A percentile compares a stretch with the other conserved stretches of the same genome.
Evolutionary conservation across 441 rosid species (phyloP).

Genomic region (Gossypium trilobum): DNA sequence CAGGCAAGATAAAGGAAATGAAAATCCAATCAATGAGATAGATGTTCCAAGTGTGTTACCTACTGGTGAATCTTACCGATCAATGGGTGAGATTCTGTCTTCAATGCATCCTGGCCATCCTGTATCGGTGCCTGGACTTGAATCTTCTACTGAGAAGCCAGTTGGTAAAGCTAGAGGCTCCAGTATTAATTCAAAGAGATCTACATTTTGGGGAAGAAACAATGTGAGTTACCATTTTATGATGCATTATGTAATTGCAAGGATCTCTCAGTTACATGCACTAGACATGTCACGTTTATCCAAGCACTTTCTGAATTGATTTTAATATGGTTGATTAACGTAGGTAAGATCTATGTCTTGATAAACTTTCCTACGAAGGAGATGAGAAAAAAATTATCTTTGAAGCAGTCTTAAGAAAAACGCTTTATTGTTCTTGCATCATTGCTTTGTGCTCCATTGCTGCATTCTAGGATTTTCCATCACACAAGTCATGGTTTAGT

Average conservation of each 20-base stretch:
- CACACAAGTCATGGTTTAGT: background rate
- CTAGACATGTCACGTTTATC: background rate
- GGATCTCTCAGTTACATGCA: constrained; percentile 7
- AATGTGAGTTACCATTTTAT: constrained; percentile 42
- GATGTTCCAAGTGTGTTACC: constrained; percentile 38
- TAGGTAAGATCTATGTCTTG: background rate
- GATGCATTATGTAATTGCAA: constrained; percentile 15
- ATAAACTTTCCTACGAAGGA: background rate
- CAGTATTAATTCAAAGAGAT: constrained; percentile 47
- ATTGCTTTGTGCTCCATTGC: background rate
- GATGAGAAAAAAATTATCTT: background rate
- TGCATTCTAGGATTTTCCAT: constrained; percentile 8
- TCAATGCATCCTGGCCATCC: constrained; percentile 51
- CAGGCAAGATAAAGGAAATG: constrained; percentile 47
- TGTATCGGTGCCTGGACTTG: constrained; percentile 43
- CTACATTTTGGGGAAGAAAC: constrained; percentile 88
- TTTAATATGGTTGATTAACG: background rate
- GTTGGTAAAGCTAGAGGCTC: constrained; percentile 52
- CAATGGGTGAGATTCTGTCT: constrained; percentile 68
- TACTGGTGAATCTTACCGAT: constrained; percentile 50
- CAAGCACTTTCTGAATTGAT: background rate
- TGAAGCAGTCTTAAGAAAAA: background rate
- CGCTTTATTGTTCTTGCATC: background rate
- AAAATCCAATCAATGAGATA: constrained; percentile 35
- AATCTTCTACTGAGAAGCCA: constrained; percentile 55